phyloP scores from a whole-genome alignment of 176 grass and related monocot genomes.

The Canna indica region DNA sequence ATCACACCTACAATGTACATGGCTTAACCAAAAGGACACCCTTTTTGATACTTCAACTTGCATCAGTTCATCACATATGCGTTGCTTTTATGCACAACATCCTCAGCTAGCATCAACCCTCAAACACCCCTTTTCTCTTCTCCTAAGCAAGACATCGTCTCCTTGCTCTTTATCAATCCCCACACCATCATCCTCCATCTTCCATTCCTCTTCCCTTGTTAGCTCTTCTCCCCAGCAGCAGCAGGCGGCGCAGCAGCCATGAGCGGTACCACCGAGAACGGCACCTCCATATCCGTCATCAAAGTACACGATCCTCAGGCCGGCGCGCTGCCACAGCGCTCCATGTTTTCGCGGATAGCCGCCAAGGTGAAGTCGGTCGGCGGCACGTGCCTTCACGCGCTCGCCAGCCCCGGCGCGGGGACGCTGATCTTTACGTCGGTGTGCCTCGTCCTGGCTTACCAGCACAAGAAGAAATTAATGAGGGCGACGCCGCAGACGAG shows the following conservation, averaged over 20 bases:
- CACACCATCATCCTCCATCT: neutral
- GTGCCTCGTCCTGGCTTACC: slow-evolving; percentile 6
- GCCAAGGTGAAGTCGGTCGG: neutral
- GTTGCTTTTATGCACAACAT: neutral
- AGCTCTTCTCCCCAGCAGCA: neutral
- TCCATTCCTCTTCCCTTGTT: neutral
- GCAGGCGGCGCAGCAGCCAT: neutral
- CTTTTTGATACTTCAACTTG: no score
- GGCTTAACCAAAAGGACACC: no score
- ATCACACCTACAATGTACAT: no score
- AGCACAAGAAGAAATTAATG: neutral
- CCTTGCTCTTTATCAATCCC: neutral
- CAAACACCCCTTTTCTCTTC: neutral
- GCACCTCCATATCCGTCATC: no score
- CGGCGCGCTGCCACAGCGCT: no score
- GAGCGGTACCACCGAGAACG: neutral
- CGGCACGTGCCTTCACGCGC: neutral
- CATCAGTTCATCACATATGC: no score
- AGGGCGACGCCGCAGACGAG: no score
- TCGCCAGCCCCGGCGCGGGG: neutral
- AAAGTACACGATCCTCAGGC: no score
- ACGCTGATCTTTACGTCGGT: slow-evolving; percentile 17
- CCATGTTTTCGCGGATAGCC: neutral
- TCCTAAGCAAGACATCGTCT: neutral
- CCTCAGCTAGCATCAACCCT: neutral